phyloP scores from a whole-genome alignment of 2,329 filamentous ascomycete genomes.

The Claviceps sp. region DNA sequence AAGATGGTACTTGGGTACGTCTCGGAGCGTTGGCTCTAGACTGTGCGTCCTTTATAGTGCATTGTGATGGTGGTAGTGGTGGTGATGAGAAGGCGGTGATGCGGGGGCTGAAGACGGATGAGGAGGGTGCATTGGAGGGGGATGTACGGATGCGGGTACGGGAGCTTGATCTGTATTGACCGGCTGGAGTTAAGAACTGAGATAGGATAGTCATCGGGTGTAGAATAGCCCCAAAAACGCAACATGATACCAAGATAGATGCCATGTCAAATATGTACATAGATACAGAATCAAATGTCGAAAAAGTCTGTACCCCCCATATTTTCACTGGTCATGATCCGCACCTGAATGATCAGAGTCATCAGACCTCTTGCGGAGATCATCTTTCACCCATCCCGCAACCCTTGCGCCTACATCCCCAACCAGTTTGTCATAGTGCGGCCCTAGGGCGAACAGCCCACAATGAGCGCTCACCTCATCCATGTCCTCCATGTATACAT shows the following conservation, averaged over 20 bases:
- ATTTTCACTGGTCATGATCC: slow-evolving; percentile 8
- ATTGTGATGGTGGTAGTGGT: slow-evolving; percentile 7
- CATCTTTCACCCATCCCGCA: slow-evolving; percentile 56
- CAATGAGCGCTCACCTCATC: slow-evolving; percentile 82
- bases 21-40: slow-evolving; percentile 18
- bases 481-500: slow-evolving; percentile 67
- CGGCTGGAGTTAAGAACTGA: background rate
- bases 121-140: slow-evolving; percentile 7
- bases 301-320: background rate
- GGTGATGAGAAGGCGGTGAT: slow-evolving; percentile 10
- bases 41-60: slow-evolving; percentile 13
- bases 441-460: slow-evolving; percentile 60
- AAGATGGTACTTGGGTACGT: slow-evolving; percentile 16
- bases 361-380: slow-evolving; percentile 33
- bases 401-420: slow-evolving; percentile 57
- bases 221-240: too few relatives aligned
- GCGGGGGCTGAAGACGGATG: slow-evolving; percentile 15
- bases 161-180: slow-evolving; percentile 21
- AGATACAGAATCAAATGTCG: too few relatives aligned
- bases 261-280: too few relatives aligned
- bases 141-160: slow-evolving; percentile 16
- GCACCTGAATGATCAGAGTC: slow-evolving; percentile 11
- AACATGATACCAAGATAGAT: too few relatives aligned
- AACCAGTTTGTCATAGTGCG: slow-evolving; percentile 65
- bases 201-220: too few relatives aligned